phyloP scores from a whole-genome alignment of 768 basidiomycete genomes.

The Chalciporus sphaerocephalus region DNA sequence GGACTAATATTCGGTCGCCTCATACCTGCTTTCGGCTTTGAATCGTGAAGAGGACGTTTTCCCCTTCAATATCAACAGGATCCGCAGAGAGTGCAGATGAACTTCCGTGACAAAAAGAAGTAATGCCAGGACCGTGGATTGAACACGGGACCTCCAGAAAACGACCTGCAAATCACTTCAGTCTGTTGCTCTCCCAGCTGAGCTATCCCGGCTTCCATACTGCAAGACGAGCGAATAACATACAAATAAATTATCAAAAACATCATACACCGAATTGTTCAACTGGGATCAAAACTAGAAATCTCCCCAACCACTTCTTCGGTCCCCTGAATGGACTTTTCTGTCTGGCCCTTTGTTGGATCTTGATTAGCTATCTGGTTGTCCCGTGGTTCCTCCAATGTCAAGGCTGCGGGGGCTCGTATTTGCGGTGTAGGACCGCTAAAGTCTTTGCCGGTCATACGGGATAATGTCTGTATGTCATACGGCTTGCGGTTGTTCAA shows the following conservation, averaged over 20 bases:
- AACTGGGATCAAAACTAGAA: conserved; percentile 22
- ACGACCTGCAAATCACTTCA: conserved; percentile 38
- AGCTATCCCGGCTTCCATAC: conserved; percentile 53
- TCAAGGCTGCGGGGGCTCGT: conserved; percentile 35
- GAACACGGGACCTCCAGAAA: conserved; percentile 55
- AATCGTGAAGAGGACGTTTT: no score
- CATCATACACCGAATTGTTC: neutral
- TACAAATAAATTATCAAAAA: neutral
- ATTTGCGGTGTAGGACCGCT: conserved; percentile 77
- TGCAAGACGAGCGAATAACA: neutral
- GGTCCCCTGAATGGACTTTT: conserved; percentile 27
- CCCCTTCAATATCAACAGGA: no score
- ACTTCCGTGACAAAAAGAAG: conserved; percentile 12
- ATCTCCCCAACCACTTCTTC: conserved; percentile 32
- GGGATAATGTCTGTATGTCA: conserved; percentile 68
- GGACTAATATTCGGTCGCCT: no score
- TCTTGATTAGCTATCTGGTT: neutral
- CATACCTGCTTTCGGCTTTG: no score
- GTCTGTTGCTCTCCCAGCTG: conserved; percentile 75
- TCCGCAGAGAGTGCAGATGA: no score
- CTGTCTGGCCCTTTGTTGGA: conserved; percentile 10
- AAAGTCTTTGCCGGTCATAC: conserved; percentile 84
- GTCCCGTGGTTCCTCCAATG: conserved; percentile 27
- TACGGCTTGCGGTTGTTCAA: conserved; percentile 74
- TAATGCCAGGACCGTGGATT: conserved; percentile 51